Evolutionary conservation across 169 alveolate genomes (phyloP).

Genomic region (Plasmodium inui): DNA sequence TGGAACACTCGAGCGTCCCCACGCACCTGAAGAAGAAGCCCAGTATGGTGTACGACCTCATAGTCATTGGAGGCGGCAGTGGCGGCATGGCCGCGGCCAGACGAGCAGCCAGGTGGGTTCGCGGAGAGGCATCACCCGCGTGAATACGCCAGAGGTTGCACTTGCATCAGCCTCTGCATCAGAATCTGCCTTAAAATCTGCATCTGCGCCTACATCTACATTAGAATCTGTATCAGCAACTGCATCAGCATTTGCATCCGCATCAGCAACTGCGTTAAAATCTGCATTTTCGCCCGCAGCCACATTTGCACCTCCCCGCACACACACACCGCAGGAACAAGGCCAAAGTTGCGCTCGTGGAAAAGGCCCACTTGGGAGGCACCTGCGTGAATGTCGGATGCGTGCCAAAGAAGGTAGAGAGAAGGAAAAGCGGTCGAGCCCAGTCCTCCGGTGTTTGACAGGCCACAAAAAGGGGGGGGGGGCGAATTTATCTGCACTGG

Average conservation of each 20-base stretch:
- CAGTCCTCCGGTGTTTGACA: background rate
- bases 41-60: slow-evolving; percentile 79
- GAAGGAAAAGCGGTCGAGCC: background rate
- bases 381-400: slow-evolving; percentile 97
- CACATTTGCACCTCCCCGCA: background rate
- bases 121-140: background rate
- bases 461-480: too few species aligned
- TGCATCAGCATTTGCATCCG: background rate
- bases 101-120: slow-evolving; percentile 78
- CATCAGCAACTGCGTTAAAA: background rate
- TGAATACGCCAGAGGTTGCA: background rate
- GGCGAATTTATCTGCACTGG: too few species aligned
- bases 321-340: slow-evolving; percentile 69
- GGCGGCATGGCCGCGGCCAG: slow-evolving; percentile 89
- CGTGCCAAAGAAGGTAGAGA: slow-evolving; percentile 94
- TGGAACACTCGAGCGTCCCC: slow-evolving; percentile 12
- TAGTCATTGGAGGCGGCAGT: slow-evolving; percentile 91
- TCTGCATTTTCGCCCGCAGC: background rate
- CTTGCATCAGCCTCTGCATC: background rate
- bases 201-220: background rate
- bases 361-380: slow-evolving; percentile 90
- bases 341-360: slow-evolving; percentile 90
- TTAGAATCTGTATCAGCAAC: background rate
- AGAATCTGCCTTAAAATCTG: background rate
- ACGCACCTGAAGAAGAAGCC: slow-evolving; percentile 41